phyloP scores from a whole-genome alignment of 2,329 filamentous ascomycete species.

The Fusarium newnesense region DNA sequence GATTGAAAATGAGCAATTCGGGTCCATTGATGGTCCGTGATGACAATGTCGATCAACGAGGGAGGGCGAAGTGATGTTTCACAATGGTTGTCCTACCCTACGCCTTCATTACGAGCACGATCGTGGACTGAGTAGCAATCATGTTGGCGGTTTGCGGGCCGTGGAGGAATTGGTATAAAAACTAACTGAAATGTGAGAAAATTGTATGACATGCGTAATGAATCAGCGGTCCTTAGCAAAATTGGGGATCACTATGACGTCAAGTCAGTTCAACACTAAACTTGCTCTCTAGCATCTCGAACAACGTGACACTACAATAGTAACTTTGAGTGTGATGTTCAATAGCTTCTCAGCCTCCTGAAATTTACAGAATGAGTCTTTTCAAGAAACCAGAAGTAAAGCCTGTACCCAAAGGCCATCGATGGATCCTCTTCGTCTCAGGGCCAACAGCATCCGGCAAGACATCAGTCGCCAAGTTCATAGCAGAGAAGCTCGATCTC shows the following conservation, averaged over 20 bases:
- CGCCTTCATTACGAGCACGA: fast-evolving
- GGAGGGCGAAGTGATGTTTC: background rate
- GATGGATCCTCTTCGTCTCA: constrained; percentile 32
- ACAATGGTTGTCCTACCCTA: background rate
- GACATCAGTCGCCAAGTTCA: constrained; percentile 17
- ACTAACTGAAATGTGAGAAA: background rate
- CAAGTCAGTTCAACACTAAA: background rate
- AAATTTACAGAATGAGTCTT: background rate
- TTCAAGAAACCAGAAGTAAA: background rate
- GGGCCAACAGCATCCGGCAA: constrained; percentile 30
- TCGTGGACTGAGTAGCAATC: fast-evolving
- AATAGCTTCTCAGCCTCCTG: fast-evolving
- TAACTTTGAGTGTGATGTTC: fast-evolving
- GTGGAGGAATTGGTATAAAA: too few species aligned
- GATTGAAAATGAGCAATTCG: background rate
- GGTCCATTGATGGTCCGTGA: background rate
- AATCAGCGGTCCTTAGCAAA: background rate
- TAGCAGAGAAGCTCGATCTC: constrained; percentile 19
- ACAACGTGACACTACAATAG: background rate
- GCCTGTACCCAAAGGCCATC: constrained; percentile 8
- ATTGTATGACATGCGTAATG: background rate
- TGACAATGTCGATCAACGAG: background rate
- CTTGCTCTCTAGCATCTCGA: background rate
- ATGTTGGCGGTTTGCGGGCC: too few species aligned
- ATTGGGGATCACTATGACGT: constrained; percentile 14